phyloP scores from a whole-genome alignment of 129 eudicot genomes.

The Ambrosia artemisiifolia region DNA sequence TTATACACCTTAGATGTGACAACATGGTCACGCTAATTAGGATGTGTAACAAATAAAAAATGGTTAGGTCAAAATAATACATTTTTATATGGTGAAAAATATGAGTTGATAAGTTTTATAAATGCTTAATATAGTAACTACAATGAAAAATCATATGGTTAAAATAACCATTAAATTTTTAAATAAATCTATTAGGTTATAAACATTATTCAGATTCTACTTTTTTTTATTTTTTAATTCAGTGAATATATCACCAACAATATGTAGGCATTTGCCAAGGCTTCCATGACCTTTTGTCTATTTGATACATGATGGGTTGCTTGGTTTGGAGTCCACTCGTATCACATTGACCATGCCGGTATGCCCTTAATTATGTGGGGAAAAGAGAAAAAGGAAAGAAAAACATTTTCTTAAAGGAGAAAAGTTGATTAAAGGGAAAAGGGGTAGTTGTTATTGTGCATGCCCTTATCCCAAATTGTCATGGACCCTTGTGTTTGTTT shows the following conservation, averaged over 20 bases:
- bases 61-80: too few species aligned
- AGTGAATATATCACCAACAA: not conserved
- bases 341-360: constrained; percentile 23
- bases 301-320: constrained; percentile 19
- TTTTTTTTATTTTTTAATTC: not conserved
- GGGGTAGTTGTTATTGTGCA: constrained; percentile 24
- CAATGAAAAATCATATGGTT: not conserved
- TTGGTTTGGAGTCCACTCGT: constrained; percentile 18
- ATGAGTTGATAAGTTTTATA: not conserved
- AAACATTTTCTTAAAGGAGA: constrained; percentile 15
- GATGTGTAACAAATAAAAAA: too few species aligned
- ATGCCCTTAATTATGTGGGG: constrained; percentile 2
- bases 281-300: constrained; percentile 9
- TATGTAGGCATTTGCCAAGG: not conserved
- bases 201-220: not conserved
- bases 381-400: constrained; percentile 6
- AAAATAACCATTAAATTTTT: too few species aligned
- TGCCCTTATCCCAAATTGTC: constrained; percentile 28
- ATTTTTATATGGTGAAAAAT: not conserved
- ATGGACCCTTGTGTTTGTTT: constrained; percentile 34
- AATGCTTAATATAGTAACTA: not conserved
- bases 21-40: too few species aligned
- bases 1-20: too few species aligned
- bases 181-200: not conserved
- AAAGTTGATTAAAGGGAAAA: constrained; percentile 21